A percentile compares a stretch with the other conserved stretches of the same genome.
phyloP scores from a whole-genome alignment of 2,329 filamentous ascomycete species.

The Curvularia spicifera region DNA sequence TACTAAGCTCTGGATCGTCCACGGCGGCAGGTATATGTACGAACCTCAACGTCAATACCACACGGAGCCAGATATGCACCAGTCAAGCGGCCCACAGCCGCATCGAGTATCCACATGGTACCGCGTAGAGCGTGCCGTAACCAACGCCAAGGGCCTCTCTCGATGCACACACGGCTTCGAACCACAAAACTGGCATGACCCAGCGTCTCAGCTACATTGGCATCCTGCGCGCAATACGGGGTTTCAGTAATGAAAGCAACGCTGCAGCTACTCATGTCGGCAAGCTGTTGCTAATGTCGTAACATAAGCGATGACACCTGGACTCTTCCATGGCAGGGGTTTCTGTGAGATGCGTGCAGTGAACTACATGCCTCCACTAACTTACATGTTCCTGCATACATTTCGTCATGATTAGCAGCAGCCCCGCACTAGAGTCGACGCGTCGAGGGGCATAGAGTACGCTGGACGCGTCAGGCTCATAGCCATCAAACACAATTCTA shows the following conservation, averaged over 20 bases:
- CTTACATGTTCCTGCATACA: conserved; percentile 24
- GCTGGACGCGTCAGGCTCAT: conserved; percentile 30
- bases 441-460: conserved; percentile 31
- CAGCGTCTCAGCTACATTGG: conserved; percentile 23
- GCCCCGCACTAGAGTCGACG: conserved; percentile 36
- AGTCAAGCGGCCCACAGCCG: conserved; percentile 26
- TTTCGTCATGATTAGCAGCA: conserved; percentile 33
- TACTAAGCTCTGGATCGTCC: conserved; percentile 30
- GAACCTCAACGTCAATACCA: conserved; percentile 36
- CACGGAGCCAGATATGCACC: conserved; percentile 23
- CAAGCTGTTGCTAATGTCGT: conserved; percentile 21
- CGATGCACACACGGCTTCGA: conserved; percentile 22
- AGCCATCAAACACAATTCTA: conserved; percentile 17
- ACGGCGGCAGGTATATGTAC: conserved; percentile 30
- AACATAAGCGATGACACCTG: conserved; percentile 33
- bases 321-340: conserved; percentile 14
- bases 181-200: conserved; percentile 24
- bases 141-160: conserved; percentile 16
- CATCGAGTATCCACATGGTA: conserved; percentile 26
- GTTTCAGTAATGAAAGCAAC: conserved; percentile 9
- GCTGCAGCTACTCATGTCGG: neutral
- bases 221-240: conserved; percentile 23
- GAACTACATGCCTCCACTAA: conserved; percentile 7
- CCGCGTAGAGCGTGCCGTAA: conserved; percentile 19
- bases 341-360: conserved; percentile 4